phyloP scores from a whole-genome alignment of 176 grass and related monocot species.

The Triticum dicoccoides region DNA sequence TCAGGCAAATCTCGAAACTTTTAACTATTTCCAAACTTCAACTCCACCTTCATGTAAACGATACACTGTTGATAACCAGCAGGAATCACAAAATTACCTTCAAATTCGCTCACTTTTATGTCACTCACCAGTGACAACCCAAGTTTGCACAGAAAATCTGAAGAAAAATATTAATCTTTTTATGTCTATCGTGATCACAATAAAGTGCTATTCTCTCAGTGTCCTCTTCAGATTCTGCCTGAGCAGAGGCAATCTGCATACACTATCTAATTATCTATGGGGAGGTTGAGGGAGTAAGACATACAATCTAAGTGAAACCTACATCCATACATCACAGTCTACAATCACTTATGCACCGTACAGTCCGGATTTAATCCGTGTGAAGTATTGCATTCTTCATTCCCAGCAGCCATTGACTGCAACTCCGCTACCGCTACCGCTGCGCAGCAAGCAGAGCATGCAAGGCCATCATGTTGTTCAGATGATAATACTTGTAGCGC shows the following conservation, averaged over 20 bases:
- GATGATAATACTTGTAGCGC: neutral
- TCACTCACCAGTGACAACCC: neutral
- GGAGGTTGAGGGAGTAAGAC: neutral
- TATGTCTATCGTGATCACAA: neutral
- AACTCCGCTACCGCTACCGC: neutral
- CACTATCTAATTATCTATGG: neutral
- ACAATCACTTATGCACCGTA: slow-evolving; percentile 11
- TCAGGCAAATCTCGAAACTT: neutral
- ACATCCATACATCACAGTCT: slow-evolving; percentile 12
- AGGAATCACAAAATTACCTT: neutral
- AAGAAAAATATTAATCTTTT: neutral
- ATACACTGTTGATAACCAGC: neutral
- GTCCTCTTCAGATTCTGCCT: neutral
- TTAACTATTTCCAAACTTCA: too few species aligned
- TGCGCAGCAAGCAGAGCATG: neutral
- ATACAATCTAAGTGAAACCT: slow-evolving; percentile 7
- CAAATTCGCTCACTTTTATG: neutral
- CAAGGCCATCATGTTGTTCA: neutral
- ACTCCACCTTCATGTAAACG: fast-evolving
- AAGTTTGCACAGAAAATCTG: neutral
- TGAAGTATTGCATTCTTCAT: neutral
- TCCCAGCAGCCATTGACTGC: neutral
- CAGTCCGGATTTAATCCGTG: neutral
- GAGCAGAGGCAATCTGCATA: neutral
- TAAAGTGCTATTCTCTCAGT: too few species aligned